Evolutionary conservation across 805 yeast genomes (phyloP), one percentile per base, ranked within the genome.

Genomic region (Clavispora asparagi): DNA sequence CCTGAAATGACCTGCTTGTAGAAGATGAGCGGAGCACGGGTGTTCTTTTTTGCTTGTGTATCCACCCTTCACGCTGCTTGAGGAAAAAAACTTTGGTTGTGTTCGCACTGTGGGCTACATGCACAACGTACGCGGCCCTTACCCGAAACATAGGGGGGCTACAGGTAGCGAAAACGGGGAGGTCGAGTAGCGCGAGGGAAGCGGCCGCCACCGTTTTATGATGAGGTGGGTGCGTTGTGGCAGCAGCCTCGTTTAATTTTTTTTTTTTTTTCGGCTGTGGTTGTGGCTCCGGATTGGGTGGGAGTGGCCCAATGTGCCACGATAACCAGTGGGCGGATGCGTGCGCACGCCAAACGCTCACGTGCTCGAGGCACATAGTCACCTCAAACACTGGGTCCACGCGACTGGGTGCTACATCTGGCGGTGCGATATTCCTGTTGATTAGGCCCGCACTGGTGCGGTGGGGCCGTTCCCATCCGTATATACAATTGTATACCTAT

Each of bases 111-210:
- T 7, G 29, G 19, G 23, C 31, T 39, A 27, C 29, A 27, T 39
- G 41, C 41, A 39, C 41, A 25, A 26, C 41, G 41, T 25, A 39
- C 40, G 40, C 35, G 40, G 14, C 33, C 35, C 33, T 27, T 35
- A 28, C 44, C 44, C 40, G 39, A 42, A 27, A 33, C 35, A 35
- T 31, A 33, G 43, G 39, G 42, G 41, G 3, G 23, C 23, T 19
- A 19, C 23, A 19, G n/a, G 3, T 19, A 27, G 12, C 29, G 29
- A 27, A 27, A 27, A 27, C 23, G 23, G 23, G 23, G 23, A 5
- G 23, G 23, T 19, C 5, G 23, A 19, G 5, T 19, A 3, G 23
- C 23, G 23, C 23, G 23, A n/a, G 23, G 23, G 23, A 19, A 5
- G 5, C 23, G 23, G 5, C n/a, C n/a, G 23, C 23, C 23, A 19